Conservation (phyloP, 257 asterid species). For the Cinchona pubescens region DNA sequence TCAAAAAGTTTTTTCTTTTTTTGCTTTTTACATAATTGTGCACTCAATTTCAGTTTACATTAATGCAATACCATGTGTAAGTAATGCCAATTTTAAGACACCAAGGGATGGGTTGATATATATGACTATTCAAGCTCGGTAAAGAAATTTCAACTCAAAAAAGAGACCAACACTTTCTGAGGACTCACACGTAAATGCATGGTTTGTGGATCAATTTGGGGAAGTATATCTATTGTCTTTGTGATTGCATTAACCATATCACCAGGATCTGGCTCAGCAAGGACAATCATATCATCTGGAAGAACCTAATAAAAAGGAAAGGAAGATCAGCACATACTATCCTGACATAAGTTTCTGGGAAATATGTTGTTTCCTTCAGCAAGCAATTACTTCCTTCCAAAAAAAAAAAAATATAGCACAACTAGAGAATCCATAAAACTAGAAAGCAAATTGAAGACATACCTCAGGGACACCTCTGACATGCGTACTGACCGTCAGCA, state of each 20-base stretch:
- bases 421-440: slow-evolving; percentile 20
- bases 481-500: slow-evolving; percentile 95
- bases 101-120: no score
- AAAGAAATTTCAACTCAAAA: background rate
- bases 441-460: slow-evolving; percentile 39
- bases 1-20: background rate
- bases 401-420: slow-evolving; percentile 9
- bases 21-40: background rate
- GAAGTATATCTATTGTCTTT: slow-evolving; percentile 76
- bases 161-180: background rate
- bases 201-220: slow-evolving; percentile 78
- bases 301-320: slow-evolving; percentile 56
- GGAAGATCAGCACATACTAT: slow-evolving; percentile 13
- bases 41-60: background rate
- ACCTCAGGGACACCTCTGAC: slow-evolving; percentile 99
- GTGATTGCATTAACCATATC: slow-evolving; percentile 87
- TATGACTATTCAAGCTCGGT: background rate
- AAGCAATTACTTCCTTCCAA: background rate
- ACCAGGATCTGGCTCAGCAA: slow-evolving; percentile 81
- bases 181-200: slow-evolving; percentile 84
- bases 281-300: slow-evolving; percentile 95
- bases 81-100: background rate
- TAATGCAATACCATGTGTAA: background rate
- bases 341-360: slow-evolving; percentile 15
- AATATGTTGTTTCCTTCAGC: background rate